A percentile compares a stretch with the other conserved stretches of the same genome.
Evolutionary conservation across 2,329 filamentous ascomycete species (phyloP).

Genomic region (Calonectria pseudoturangicola): DNA sequence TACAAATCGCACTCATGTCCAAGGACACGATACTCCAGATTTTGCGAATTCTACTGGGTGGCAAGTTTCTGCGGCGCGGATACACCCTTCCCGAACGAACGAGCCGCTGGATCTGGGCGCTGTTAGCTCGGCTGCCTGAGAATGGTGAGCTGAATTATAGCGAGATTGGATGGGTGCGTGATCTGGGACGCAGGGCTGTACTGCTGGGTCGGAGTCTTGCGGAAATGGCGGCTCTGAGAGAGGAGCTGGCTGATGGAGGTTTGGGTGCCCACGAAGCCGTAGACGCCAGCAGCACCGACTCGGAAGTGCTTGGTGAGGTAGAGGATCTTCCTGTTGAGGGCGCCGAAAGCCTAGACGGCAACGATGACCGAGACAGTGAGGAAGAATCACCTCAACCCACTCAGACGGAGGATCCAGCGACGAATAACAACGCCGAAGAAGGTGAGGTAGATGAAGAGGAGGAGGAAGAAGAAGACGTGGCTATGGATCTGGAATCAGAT

Average conservation of each 20-base stretch:
- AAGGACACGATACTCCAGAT: constrained; percentile 80
- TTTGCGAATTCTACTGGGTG: constrained; percentile 79
- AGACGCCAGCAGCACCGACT: constrained; percentile 65
- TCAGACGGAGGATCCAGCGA: constrained; percentile 50
- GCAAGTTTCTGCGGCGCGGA: constrained; percentile 78
- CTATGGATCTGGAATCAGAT: constrained; percentile 66
- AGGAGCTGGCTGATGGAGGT: constrained; percentile 63
- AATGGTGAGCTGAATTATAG: constrained; percentile 84
- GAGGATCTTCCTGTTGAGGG: constrained; percentile 57
- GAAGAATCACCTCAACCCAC: constrained; percentile 32
- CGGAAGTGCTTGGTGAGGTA: constrained; percentile 60
- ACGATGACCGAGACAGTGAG: constrained; percentile 34
- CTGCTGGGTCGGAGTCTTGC: constrained; percentile 73
- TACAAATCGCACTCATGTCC: constrained; percentile 78
- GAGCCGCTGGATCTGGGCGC: constrained; percentile 89
- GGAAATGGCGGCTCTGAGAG: constrained; percentile 70
- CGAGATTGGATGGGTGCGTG: constrained; percentile 85
- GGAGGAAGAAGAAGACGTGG: constrained; percentile 56
- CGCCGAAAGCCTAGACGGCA: constrained; percentile 48
- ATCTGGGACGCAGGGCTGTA: constrained; percentile 86
- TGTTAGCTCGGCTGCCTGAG: constrained; percentile 85
- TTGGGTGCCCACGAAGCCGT: constrained; percentile 67
- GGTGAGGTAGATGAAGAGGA: constrained; percentile 54
- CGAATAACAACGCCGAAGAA: constrained; percentile 47
- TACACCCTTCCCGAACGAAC: constrained; percentile 77